phyloP scores from a whole-genome alignment of 306 rosid species.

The Quercus engelmannii region DNA sequence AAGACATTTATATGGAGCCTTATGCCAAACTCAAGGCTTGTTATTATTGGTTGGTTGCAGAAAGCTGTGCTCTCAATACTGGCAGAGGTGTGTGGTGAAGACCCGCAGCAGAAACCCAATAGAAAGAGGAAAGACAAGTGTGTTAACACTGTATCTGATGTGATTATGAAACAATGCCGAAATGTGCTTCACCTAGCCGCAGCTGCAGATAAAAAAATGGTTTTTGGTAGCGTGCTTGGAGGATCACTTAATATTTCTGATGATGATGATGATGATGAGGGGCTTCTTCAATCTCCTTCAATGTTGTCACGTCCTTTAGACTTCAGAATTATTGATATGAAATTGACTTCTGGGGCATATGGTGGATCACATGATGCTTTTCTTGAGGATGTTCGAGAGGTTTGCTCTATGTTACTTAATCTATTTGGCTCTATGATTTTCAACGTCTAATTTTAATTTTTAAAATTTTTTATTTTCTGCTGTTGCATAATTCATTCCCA shows the following conservation, averaged over 20 bases:
- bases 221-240: slow-evolving; percentile 89
- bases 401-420: slow-evolving; percentile 31
- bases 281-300: slow-evolving; percentile 88
- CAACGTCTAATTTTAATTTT: not conserved
- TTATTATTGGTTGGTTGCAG: slow-evolving; percentile 53
- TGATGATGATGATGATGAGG: slow-evolving; percentile 94
- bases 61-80: slow-evolving; percentile 91
- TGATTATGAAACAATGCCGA: slow-evolving; percentile 85
- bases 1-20: not conserved
- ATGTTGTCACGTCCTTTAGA: slow-evolving; percentile 92
- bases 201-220: slow-evolving; percentile 73
- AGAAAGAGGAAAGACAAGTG: slow-evolving; percentile 60
- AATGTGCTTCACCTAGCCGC: slow-evolving; percentile 84
- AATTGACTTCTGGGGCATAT: slow-evolving; percentile 87
- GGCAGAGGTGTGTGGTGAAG: slow-evolving; percentile 46
- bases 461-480: not conserved
- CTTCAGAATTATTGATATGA: slow-evolving; percentile 86
- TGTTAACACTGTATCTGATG: slow-evolving; percentile 57
- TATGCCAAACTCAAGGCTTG: not conserved
- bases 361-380: slow-evolving; percentile 82
- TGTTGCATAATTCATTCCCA: not conserved
- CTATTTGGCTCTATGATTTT: not conserved
- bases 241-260: slow-evolving; percentile 77
- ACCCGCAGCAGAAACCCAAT: slow-evolving; percentile 45
- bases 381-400: slow-evolving; percentile 91